Base-by-base conservation (phyloP, 441 rosid species). In the Manihot esculenta region DNA sequence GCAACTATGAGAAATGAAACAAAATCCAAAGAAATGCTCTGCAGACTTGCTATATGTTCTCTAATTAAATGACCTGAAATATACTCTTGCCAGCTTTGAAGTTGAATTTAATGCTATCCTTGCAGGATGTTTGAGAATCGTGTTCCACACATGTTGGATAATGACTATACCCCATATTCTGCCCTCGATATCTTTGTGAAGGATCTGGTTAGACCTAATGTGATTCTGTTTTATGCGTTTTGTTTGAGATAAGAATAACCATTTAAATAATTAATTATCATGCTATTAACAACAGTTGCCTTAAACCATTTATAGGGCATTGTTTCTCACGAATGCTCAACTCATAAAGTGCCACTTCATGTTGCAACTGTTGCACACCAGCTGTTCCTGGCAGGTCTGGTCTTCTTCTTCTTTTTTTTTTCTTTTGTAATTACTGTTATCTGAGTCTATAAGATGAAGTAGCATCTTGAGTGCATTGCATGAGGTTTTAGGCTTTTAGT, bases 71-170 rank as follows among this genome's bases (percentile, higher is more conserved):
- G n/a, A 15, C 7, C 23, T 14, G 38, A 6, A 17, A 70, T 24
- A 23, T 17, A 69, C 14, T 20, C 51, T 61, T 23, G 41, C 9
- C 30, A 23, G 50, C 18, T 61, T 41, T 35, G 6, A 74, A 66
- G 44, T 64, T 18, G n/a, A 68, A 61, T 57, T n/a, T 50, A 10
- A 20, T 76, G 49, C 70, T 77, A 50, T 57, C 73, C 64, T 81
- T 82, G 84, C 89, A 95, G 99, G 98, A 92, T 95, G 97, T 88
- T 91, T 86, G 97, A 89, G 85, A 95, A 95, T 77, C 96, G 99
- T 26, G 99, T 89, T 80, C 98, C 98, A 0, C 99, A 95, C 83
- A 92, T 95, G 98, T 71, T 95, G 82, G 96, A 92, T 73, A 88
- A 90, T 73, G 98, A 95, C 79, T 95, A 91, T 61, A 89, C 97